Conservation (phyloP, 2,329 filamentous ascomycete genomes). For the Fusarium stilboides region DNA sequence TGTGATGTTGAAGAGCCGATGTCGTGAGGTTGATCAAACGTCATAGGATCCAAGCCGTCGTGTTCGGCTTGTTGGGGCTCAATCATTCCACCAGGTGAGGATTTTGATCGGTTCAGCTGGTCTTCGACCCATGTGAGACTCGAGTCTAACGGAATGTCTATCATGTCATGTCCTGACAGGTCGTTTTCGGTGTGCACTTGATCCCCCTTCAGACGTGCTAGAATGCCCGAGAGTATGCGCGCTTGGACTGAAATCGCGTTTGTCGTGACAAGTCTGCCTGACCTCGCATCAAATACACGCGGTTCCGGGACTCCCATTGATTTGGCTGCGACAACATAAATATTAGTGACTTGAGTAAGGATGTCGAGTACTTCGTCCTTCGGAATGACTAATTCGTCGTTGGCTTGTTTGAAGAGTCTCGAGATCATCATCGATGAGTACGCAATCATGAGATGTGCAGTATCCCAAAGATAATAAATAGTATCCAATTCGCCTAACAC, state of each 20-base stretch:
- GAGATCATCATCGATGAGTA: conserved; percentile 7
- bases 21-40: accelerated
- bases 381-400: background rate
- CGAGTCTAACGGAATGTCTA: background rate
- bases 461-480: conserved; percentile 16
- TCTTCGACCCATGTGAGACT: conserved; percentile 8
- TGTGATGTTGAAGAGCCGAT: background rate
- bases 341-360: background rate
- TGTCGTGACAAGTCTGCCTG: background rate
- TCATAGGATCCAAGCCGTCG: background rate
- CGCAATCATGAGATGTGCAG: background rate
- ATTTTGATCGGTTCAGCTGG: background rate
- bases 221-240: background rate
- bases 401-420: background rate
- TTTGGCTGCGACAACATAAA: background rate
- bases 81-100: background rate
- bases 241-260: background rate
- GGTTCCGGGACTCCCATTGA: background rate
- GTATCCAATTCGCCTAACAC: background rate
- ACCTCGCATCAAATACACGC: too few relatives aligned
- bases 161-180: accelerated
- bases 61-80: background rate
- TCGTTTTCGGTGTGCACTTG: accelerated
- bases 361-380: background rate
- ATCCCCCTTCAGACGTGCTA: background rate